phyloP scores from a whole-genome alignment of 108 stramenopile genomes.

The Nannochloropsis gaditana region DNA sequence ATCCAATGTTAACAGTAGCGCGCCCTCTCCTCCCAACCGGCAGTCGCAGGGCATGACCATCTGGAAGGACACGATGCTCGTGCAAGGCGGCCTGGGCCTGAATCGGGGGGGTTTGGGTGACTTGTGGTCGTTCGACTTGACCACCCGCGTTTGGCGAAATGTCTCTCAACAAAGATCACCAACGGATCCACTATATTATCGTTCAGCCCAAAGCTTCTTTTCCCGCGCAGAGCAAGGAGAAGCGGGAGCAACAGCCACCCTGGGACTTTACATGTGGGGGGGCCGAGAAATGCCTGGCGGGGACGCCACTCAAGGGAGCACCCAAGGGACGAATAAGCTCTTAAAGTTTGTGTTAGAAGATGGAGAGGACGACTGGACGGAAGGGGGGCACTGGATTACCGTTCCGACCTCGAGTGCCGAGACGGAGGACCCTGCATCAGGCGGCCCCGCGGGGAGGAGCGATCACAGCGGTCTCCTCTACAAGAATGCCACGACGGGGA shows the following conservation, averaged over 20 bases:
- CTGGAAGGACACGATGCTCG: neutral
- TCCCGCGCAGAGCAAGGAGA: neutral
- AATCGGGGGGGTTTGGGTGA: neutral
- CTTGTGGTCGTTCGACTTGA: conserved; percentile 17
- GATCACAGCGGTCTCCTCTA: neutral
- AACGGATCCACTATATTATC: neutral
- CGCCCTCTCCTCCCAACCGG: neutral
- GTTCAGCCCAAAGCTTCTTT: neutral
- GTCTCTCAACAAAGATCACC: neutral
- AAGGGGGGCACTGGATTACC: neutral
- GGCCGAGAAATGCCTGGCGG: neutral
- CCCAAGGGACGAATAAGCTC: neutral
- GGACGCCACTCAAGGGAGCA: neutral
- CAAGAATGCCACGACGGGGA: neutral
- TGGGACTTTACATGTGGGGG: neutral
- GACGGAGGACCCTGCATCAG: neutral
- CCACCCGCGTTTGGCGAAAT: neutral
- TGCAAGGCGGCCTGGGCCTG: neutral
- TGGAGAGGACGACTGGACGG: neutral
- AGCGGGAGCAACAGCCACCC: neutral
- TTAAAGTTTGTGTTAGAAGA: conserved; percentile 15
- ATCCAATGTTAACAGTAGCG: neutral
- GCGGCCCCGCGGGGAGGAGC: neutral
- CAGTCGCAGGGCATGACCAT: neutral
- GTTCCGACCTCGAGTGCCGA: neutral